A percentile compares a stretch with the other conserved stretches of the same genome.
Conservation (phyloP, 805 yeast genomes). For the Brettanomyces anomalus region DNA sequence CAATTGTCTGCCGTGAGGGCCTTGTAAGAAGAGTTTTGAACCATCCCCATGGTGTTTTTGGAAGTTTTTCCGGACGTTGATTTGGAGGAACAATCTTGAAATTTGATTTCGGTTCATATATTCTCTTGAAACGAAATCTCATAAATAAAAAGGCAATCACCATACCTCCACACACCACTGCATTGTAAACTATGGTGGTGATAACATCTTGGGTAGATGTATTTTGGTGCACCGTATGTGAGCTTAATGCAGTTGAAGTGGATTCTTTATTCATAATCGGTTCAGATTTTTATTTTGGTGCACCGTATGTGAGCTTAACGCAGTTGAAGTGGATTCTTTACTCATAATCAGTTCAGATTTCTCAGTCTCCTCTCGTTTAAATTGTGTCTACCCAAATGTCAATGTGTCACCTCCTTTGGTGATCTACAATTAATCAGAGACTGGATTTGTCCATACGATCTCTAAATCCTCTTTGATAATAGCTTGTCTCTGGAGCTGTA, state of each 20-base stretch:
- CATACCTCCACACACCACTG: conserved; percentile 55
- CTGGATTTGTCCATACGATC: no score
- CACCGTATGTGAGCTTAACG: background rate
- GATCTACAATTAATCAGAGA: no score
- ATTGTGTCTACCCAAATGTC: no score
- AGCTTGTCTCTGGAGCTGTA: no score
- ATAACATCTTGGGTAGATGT: conserved; percentile 70
- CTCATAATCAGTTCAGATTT: background rate
- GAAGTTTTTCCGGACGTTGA: conserved; percentile 65
- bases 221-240: conserved; percentile 6
- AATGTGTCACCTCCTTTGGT: no score
- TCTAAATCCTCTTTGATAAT: no score
- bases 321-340: background rate
- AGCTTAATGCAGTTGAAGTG: background rate
- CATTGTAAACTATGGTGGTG: conserved; percentile 62
- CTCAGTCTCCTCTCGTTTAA: no score
- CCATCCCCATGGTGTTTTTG: conserved; percentile 67
- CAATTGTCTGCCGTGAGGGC: conserved; percentile 66
- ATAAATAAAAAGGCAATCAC: conserved; percentile 53
- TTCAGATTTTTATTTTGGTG: no score
- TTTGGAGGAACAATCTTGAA: conserved; percentile 48
- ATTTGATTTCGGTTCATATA: conserved; percentile 77
- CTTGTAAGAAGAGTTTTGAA: conserved; percentile 50
- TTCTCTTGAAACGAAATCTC: conserved; percentile 57
- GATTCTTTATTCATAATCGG: background rate